Conservation (phyloP, 208 protist species). For the Leishmania tarentolae region DNA sequence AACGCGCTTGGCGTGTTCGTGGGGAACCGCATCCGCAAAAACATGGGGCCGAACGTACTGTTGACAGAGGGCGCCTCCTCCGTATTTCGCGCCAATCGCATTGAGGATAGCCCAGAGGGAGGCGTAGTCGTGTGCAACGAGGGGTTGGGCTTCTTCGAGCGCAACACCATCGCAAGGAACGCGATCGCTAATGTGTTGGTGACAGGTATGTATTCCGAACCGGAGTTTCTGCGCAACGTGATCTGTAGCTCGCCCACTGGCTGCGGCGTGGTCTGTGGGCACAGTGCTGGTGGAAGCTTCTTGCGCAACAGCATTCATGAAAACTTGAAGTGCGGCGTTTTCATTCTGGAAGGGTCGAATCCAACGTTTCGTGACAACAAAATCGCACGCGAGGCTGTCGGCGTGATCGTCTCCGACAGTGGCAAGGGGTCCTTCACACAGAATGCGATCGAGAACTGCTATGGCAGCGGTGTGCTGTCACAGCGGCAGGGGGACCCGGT, state of each 20-base stretch:
- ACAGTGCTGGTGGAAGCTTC: conserved; percentile 48
- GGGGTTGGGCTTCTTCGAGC: conserved; percentile 65
- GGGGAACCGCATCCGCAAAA: conserved; percentile 61
- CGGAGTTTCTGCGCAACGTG: conserved; percentile 51
- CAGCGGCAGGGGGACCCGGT: conserved; percentile 61
- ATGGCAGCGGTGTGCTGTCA: conserved; percentile 66
- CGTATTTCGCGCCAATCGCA: conserved; percentile 71
- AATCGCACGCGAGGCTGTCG: conserved; percentile 64
- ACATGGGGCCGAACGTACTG: conserved; percentile 57
- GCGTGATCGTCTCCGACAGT: conserved; percentile 65
- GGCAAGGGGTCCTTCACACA: conserved; percentile 60
- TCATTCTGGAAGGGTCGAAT: conserved; percentile 51
- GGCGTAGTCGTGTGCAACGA: conserved; percentile 73
- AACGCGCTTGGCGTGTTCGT: conserved; percentile 81
- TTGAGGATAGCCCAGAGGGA: conserved; percentile 50
- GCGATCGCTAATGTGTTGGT: conserved; percentile 74
- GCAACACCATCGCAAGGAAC: conserved; percentile 75
- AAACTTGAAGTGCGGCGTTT: conserved; percentile 73
- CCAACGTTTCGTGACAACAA: conserved; percentile 51
- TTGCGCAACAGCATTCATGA: conserved; percentile 63
- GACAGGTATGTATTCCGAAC: conserved; percentile 53
- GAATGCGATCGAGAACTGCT: conserved; percentile 66
- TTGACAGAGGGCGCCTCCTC: conserved; percentile 67
- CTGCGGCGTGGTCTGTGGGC: conserved; percentile 64
- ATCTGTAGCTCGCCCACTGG: conserved; percentile 55